Percentiles rank a stretch among this genome's conserved stretches.
These are phyloP conservation scores for Cyberlindnera xylosilytica DNA, from an alignment of 805 yeast genomes.

Conservation along the genomic window DNA sequence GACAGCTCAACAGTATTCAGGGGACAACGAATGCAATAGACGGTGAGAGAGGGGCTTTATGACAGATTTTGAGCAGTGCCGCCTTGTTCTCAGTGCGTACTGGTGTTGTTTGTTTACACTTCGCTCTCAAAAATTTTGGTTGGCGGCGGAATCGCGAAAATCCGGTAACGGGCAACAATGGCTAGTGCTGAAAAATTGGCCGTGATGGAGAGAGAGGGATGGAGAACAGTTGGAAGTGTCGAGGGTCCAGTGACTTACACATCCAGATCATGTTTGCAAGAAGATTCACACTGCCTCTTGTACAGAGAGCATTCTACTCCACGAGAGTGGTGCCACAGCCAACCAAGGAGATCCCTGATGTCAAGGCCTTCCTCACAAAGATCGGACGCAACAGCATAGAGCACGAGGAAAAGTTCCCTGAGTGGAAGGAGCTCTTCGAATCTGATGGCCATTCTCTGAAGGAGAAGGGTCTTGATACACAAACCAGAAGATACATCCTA, in stretches of 20 bases:
- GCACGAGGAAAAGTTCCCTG: constrained; percentile 63
- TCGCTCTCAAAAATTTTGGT: constrained; percentile 6
- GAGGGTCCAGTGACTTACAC: neutral
- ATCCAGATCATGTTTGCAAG: constrained; percentile 11
- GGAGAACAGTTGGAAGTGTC: neutral
- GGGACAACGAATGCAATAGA: too few relatives aligned
- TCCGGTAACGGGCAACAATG: neutral
- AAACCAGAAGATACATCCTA: constrained; percentile 69
- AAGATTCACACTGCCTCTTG: constrained; percentile 7
- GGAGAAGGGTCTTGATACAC: constrained; percentile 70
- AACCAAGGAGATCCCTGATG: constrained; percentile 59
- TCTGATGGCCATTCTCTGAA: constrained; percentile 57
- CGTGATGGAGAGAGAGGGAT: neutral
- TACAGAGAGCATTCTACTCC: constrained; percentile 15
- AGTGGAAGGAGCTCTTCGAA: constrained; percentile 64
- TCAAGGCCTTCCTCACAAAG: constrained; percentile 63
- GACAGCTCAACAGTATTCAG: too few relatives aligned
- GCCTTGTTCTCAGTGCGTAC: neutral
- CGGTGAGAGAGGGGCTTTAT: too few relatives aligned
- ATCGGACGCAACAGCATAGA: constrained; percentile 78
- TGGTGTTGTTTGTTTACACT: constrained; percentile 12
- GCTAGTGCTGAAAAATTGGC: constrained; percentile 4
- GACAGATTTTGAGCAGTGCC: neutral
- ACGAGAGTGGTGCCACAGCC: constrained; percentile 40
- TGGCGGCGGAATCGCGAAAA: constrained; percentile 1